phyloP scores from a whole-genome alignment of 345 rosid species.

The Brassica carinata region DNA sequence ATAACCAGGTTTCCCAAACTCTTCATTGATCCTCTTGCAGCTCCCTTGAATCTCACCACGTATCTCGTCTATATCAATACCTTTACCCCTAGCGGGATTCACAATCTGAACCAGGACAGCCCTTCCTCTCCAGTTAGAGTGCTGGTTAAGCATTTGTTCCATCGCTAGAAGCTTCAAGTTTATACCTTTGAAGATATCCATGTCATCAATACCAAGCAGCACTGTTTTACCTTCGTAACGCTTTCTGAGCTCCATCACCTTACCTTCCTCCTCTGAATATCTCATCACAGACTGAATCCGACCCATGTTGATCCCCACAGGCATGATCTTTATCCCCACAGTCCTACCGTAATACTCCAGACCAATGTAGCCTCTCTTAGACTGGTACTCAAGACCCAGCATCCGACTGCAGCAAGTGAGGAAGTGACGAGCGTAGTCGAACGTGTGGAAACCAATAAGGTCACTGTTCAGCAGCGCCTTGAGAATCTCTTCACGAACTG shows the following conservation, averaged over 20 bases:
- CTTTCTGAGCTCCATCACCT: constrained; percentile 38
- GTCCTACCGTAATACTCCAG: constrained; percentile 48
- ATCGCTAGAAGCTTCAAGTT: constrained; percentile 45
- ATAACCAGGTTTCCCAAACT: constrained; percentile 45
- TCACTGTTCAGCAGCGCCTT: constrained; percentile 46
- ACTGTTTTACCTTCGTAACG: constrained; percentile 45
- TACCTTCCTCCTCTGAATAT: constrained; percentile 43
- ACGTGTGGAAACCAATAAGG: constrained; percentile 54
- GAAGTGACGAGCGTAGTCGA: constrained; percentile 84
- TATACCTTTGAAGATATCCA: constrained; percentile 47
- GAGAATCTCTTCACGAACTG: constrained; percentile 46
- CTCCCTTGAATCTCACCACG: constrained; percentile 40
- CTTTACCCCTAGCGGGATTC: constrained; percentile 46
- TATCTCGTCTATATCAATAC: constrained; percentile 34
- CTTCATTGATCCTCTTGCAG: constrained; percentile 44
- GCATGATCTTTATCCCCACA: constrained; percentile 49
- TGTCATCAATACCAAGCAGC: constrained; percentile 44
- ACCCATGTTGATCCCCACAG: constrained; percentile 46
- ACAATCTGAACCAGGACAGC: constrained; percentile 47
- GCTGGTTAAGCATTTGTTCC: constrained; percentile 47
- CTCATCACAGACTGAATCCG: constrained; percentile 47
- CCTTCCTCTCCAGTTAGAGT: constrained; percentile 44
- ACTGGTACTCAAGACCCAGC: constrained; percentile 46
- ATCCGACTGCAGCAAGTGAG: constrained; percentile 48
- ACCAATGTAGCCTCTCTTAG: constrained; percentile 48